Conservation (phyloP, 805 yeast genomes). For the Ogataea wickerhamii region DNA sequence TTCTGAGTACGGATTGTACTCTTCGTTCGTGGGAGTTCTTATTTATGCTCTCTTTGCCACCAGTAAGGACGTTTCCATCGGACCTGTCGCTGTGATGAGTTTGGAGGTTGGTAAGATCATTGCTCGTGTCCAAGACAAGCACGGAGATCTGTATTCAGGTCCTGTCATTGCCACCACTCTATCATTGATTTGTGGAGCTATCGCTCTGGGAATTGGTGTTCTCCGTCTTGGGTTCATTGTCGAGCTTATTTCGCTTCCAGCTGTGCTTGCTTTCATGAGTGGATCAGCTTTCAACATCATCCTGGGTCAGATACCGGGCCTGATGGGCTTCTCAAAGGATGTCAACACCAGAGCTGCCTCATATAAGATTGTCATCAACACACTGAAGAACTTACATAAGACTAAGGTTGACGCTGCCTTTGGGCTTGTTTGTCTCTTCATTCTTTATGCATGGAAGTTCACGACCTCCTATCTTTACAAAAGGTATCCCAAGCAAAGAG, state of each 20-base stretch:
- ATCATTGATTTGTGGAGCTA: conserved; percentile 79
- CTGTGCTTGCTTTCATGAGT: conserved; percentile 91
- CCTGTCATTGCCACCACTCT: conserved; percentile 78
- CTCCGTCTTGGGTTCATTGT: conserved; percentile 82
- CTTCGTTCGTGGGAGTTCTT: conserved; percentile 88
- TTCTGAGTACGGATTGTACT: conserved; percentile 84
- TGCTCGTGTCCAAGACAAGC: conserved; percentile 51
- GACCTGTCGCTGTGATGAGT: conserved; percentile 97
- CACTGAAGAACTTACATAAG: conserved; percentile 66
- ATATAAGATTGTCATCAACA: conserved; percentile 63
- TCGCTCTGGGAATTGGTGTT: conserved; percentile 78
- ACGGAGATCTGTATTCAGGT: conserved; percentile 40
- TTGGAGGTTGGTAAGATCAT: conserved; percentile 78
- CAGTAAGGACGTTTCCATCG: conserved; percentile 91
- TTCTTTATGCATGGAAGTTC: conserved; percentile 73
- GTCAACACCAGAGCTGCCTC: conserved; percentile 75
- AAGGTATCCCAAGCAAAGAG: conserved; percentile 56
- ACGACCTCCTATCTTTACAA: conserved; percentile 56
- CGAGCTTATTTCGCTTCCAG: conserved; percentile 86
- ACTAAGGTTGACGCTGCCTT: conserved; percentile 83
- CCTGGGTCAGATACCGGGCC: conserved; percentile 80
- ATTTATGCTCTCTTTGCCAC: conserved; percentile 90
- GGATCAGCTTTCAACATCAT: conserved; percentile 87
- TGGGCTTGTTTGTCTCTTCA: conserved; percentile 70
- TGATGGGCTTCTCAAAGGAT: conserved; percentile 66